Evolutionary conservation across 2,329 filamentous ascomycete genomes (phyloP).

Genomic region (Aspergillus sclerotialis): DNA sequence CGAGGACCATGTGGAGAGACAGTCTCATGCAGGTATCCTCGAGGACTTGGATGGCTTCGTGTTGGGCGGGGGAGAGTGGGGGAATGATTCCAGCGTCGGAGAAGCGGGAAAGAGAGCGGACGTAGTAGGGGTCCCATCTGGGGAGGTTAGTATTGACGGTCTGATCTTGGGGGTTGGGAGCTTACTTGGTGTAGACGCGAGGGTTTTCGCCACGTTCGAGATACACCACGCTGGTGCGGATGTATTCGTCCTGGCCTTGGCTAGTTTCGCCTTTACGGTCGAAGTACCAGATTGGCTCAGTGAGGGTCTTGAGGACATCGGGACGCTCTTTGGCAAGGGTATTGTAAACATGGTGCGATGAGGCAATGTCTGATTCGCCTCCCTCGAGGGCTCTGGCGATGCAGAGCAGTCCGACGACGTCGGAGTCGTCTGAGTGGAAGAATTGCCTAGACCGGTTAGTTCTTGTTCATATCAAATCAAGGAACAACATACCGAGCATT

Average conservation of each 20-base stretch:
- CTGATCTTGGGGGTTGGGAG: no score
- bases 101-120: constrained; percentile 68
- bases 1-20: constrained; percentile 76
- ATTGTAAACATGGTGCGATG: constrained; percentile 76
- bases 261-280: constrained; percentile 82
- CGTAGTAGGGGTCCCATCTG: constrained; percentile 80
- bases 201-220: constrained; percentile 61
- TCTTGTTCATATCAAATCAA: not conserved
- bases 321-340: constrained; percentile 66
- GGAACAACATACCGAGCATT: constrained; percentile 52
- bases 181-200: constrained; percentile 64
- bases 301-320: constrained; percentile 68
- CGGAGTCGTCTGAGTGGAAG: constrained; percentile 77
- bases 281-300: constrained; percentile 81
- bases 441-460: constrained; percentile 52
- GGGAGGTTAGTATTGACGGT: not conserved
- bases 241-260: constrained; percentile 66
- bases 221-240: constrained; percentile 66
- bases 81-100: constrained; percentile 67
- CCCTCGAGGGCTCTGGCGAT: constrained; percentile 71
- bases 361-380: constrained; percentile 77
- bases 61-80: constrained; percentile 60
- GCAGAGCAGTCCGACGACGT: constrained; percentile 78
- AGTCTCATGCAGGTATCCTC: constrained; percentile 70
- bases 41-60: constrained; percentile 60